Conservation (phyloP, 2,329 filamentous ascomycete genomes). For the Aureobasidium sp. region DNA sequence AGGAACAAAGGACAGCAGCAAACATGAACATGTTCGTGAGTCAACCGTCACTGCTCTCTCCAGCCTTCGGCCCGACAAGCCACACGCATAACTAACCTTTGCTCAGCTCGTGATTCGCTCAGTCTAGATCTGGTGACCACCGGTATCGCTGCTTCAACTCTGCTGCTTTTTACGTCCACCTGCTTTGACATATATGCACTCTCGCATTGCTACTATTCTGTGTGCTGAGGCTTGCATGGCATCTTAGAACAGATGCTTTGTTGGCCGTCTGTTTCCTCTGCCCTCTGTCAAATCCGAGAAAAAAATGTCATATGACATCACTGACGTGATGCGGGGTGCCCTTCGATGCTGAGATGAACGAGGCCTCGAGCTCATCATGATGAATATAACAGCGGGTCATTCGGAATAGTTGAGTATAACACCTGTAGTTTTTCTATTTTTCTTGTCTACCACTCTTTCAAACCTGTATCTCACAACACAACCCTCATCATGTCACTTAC, state of each 20-base stretch:
- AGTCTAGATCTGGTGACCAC: not conserved
- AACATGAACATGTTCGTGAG: not conserved
- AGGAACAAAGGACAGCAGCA: not conserved
- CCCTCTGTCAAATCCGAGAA: not conserved
- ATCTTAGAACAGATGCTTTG: not conserved
- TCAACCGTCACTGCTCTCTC: not conserved
- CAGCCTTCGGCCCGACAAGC: not conserved
- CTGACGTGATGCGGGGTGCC: not conserved
- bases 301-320: not conserved
- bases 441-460: not conserved
- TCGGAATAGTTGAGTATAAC: not conserved
- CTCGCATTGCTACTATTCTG: not conserved
- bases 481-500: slow-evolving; percentile 29
- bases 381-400: slow-evolving; percentile 5
- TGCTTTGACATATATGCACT: not conserved
- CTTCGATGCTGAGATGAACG: not conserved
- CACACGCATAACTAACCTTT: not conserved
- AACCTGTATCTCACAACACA: not conserved
- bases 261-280: not conserved
- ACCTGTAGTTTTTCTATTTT: not conserved
- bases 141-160: not conserved
- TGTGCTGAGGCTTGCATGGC: not conserved
- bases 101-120: slow-evolving; percentile 1
- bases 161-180: not conserved
- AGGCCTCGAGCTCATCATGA: not conserved